These are phyloP conservation scores for Neurospora pannonica DNA, from an alignment of 495 filamentous ascomycete genomes.

Conservation along the genomic window DNA sequence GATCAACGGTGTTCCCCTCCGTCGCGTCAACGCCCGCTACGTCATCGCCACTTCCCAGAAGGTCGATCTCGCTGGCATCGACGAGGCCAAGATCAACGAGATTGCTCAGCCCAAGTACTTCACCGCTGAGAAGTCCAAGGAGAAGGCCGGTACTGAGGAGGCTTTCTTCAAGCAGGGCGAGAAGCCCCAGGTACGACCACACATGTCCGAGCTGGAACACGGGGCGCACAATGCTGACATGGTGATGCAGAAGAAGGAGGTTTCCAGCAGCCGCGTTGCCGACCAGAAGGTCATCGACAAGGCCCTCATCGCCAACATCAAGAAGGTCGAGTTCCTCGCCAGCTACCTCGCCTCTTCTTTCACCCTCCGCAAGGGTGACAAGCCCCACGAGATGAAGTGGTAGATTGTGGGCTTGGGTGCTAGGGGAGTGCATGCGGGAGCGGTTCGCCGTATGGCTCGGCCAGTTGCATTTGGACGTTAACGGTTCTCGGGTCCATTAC, in stretches of 20 bases:
- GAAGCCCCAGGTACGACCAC: constrained; percentile 76
- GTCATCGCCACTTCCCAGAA: constrained; percentile 93
- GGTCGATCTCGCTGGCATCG: constrained; percentile 77
- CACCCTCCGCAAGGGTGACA: constrained; percentile 95
- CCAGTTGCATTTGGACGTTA: constrained; percentile 49
- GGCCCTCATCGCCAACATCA: constrained; percentile 80
- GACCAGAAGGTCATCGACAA: constrained; percentile 99
- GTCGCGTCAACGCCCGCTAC: constrained; percentile 96
- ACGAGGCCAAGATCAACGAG: constrained; percentile 76
- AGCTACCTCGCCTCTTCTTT: constrained; percentile 88
- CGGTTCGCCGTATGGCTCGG: constrained; percentile 42
- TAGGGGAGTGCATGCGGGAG: constrained; percentile 27
- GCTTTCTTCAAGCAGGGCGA: constrained; percentile 98
- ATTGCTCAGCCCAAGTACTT: constrained; percentile 81
- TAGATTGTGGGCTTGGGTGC: constrained; percentile 35
- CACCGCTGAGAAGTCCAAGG: constrained; percentile 79
- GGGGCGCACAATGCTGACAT: constrained; percentile 17
- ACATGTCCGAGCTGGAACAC: not conserved
- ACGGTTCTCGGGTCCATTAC: constrained; percentile 46
- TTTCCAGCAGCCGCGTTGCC: constrained; percentile 75
- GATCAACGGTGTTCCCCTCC: constrained; percentile 98
- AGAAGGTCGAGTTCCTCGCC: constrained; percentile 84
- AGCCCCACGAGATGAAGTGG: constrained; percentile 96
- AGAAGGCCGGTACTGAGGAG: constrained; percentile 78
- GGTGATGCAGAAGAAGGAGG: constrained; percentile 79